A percentile compares a stretch with the other conserved stretches of the same genome.
Evolutionary conservation across 129 eudicot species (phyloP).

Genomic region (Flaveria bidentis): DNA sequence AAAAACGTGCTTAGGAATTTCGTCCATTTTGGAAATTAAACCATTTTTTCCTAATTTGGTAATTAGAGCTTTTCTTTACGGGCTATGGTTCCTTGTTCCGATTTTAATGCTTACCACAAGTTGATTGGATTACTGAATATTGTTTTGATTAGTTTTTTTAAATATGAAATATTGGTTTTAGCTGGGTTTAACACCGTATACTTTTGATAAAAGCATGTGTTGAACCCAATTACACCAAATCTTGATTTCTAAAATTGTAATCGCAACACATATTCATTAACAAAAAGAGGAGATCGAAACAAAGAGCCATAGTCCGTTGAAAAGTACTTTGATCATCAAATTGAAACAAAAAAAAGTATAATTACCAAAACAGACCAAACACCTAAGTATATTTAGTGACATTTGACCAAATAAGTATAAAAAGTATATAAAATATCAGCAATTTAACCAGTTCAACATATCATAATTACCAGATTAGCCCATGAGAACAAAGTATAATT

Average conservation of each 20-base stretch:
- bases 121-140: too few relatives aligned
- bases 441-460: not conserved
- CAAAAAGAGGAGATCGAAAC: not conserved
- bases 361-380: not conserved
- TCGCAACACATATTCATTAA: not conserved
- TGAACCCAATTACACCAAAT: not conserved
- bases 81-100: not conserved
- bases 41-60: not conserved
- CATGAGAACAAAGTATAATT: not conserved
- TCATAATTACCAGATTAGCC: not conserved
- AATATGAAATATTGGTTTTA: not conserved
- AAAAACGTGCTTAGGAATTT: not conserved
- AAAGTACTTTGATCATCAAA: not conserved
- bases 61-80: not conserved
- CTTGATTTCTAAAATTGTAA: not conserved
- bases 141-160: not conserved
- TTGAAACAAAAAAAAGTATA: not conserved
- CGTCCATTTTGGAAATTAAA: not conserved
- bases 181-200: not conserved
- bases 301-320: not conserved
- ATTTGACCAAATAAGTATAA: not conserved
- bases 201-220: not conserved
- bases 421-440: not conserved
- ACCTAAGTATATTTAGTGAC: not conserved
- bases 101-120: not conserved